Percentiles rank a stretch among this genome's conserved stretches.
phyloP scores from a whole-genome alignment of 208 protist genomes.

The Trypanosoma platydactyli region DNA sequence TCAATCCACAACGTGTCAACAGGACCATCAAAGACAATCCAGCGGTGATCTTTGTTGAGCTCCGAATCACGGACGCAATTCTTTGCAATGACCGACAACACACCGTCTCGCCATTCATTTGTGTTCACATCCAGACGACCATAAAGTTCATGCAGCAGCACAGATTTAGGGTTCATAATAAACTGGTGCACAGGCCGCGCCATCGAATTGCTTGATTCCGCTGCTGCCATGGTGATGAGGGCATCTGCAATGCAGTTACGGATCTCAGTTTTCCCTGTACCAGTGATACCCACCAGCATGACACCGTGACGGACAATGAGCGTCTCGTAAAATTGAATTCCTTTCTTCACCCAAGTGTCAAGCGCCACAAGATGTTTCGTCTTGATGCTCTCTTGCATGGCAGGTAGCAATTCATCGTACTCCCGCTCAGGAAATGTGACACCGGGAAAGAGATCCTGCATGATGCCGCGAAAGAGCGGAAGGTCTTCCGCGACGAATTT shows the following conservation, averaged over 20 bases:
- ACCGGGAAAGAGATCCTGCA: slow-evolving; percentile 98
- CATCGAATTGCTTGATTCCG: slow-evolving; percentile 64
- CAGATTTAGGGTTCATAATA: slow-evolving; percentile 97
- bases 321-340: slow-evolving; percentile 98
- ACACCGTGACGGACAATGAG: slow-evolving; percentile 97
- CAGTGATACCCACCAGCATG: slow-evolving; percentile 98
- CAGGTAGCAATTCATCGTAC: slow-evolving; percentile 91
- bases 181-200: slow-evolving; percentile 89
- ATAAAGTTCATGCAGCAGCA: slow-evolving; percentile 98
- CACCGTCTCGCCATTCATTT: slow-evolving; percentile 94
- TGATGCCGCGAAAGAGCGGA: slow-evolving; percentile 97
- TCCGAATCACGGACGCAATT: slow-evolving; percentile 86
- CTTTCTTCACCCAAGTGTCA: slow-evolving; percentile 92
- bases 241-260: slow-evolving; percentile 79
- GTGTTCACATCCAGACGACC: slow-evolving; percentile 94
- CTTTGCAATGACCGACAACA: slow-evolving; percentile 90
- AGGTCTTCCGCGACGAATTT: slow-evolving; percentile 99
- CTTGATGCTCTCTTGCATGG: slow-evolving; percentile 82
- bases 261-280: slow-evolving; percentile 94
- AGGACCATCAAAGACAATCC: slow-evolving; percentile 98
- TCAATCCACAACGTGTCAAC: slow-evolving; percentile 99
- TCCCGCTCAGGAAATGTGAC: slow-evolving; percentile 93
- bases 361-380: slow-evolving; percentile 74
- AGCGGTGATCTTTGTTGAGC: slow-evolving; percentile 88
- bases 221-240: slow-evolving; percentile 64